phyloP scores from a whole-genome alignment of 2,329 filamentous ascomycete species.

The Cladobotryum protrusum region DNA sequence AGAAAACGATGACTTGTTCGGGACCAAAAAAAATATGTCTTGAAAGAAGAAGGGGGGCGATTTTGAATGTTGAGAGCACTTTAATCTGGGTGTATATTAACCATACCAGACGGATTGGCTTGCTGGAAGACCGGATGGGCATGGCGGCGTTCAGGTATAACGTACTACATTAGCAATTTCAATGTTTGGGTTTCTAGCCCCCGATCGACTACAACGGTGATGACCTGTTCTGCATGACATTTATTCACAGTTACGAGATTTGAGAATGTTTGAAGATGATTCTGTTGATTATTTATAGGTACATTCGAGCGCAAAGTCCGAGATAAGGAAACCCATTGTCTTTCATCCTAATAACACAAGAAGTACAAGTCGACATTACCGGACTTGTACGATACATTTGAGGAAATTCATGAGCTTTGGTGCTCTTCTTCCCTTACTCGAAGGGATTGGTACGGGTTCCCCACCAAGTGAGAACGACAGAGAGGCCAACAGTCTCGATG shows the following conservation, averaged over 20 bases:
- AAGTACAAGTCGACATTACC: too few relatives aligned
- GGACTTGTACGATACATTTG: too few relatives aligned
- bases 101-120: slow-evolving; percentile 28
- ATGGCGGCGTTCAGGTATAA: slow-evolving; percentile 34
- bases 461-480: slow-evolving; percentile 94
- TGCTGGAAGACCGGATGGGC: slow-evolving; percentile 24
- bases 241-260: too few relatives aligned
- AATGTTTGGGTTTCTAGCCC: slow-evolving; percentile 10
- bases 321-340: too few relatives aligned
- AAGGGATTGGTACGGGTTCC: slow-evolving; percentile 92
- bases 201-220: too few relatives aligned
- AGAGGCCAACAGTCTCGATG: slow-evolving; percentile 88
- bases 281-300: too few relatives aligned
- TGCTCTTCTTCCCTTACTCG: slow-evolving; percentile 47
- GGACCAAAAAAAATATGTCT: not conserved
- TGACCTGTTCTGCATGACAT: too few relatives aligned
- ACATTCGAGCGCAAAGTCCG: too few relatives aligned
- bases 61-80: slow-evolving; percentile 5
- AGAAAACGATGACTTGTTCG: too few relatives aligned
- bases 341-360: too few relatives aligned
- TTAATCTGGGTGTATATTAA: slow-evolving; percentile 29
- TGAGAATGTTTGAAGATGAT: too few relatives aligned
- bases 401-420: too few relatives aligned
- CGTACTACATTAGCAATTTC: slow-evolving; percentile 19
- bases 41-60: slow-evolving; percentile 1